Conservation (phyloP, 495 filamentous ascomycete species). For the Talaromyces ruber region DNA sequence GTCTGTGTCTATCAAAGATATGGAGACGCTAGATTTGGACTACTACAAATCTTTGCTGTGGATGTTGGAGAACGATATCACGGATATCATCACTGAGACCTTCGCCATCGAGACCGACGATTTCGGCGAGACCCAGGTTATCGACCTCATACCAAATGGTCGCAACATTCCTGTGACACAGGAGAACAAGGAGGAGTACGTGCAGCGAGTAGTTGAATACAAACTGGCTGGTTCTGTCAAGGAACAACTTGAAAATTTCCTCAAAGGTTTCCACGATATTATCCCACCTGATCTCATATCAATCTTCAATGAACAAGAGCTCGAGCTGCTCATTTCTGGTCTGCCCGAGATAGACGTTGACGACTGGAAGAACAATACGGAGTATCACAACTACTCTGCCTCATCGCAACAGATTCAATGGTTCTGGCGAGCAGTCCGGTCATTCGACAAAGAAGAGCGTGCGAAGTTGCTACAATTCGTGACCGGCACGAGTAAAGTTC, state of each 20-base stretch:
- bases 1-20: constrained; percentile 94
- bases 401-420: constrained; percentile 96
- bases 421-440: constrained; percentile 98
- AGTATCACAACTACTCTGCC: constrained; percentile 95
- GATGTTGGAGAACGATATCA: constrained; percentile 98
- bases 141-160: constrained; percentile 81
- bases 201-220: constrained; percentile 88
- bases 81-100: constrained; percentile 96
- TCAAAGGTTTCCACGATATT: constrained; percentile 97
- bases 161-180: constrained; percentile 91
- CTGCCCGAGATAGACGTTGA: constrained; percentile 95
- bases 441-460: constrained; percentile 97
- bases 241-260: constrained; percentile 90
- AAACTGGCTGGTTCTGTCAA: constrained; percentile 83
- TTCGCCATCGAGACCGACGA: constrained; percentile 90
- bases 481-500: constrained; percentile 96
- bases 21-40: constrained; percentile 97
- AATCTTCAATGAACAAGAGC: constrained; percentile 98
- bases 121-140: constrained; percentile 80
- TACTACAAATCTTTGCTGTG: constrained; percentile 99
- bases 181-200: constrained; percentile 97
- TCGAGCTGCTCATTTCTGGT: constrained; percentile 94
- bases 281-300: constrained; percentile 88
- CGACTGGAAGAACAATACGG: constrained; percentile 98
- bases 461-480: constrained; percentile 98